Evolutionary conservation across 2,329 filamentous ascomycete species (phyloP).

Genomic region (Aspergillus persii): DNA sequence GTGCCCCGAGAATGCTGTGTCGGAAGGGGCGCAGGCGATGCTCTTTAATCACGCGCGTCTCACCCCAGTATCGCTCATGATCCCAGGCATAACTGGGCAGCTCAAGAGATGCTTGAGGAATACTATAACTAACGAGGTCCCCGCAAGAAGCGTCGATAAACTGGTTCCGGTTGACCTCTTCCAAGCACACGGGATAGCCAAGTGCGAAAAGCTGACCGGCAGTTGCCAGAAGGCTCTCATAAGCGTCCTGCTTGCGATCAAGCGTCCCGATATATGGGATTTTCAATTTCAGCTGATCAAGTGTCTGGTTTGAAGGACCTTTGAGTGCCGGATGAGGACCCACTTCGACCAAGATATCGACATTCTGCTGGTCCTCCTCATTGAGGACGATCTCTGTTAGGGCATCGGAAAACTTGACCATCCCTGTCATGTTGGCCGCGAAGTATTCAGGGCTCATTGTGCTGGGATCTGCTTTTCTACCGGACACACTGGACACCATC

Average conservation of each 20-base stretch:
- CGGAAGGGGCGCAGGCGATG: neutral
- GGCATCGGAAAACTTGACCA: conserved; percentile 10
- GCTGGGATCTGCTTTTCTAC: neutral
- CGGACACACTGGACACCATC: conserved; percentile 12
- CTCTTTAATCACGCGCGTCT: neutral
- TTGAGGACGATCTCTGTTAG: neutral
- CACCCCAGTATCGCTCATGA: conserved; percentile 4
- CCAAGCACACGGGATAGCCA: neutral
- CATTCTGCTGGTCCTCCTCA: neutral
- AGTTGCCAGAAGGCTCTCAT: neutral
- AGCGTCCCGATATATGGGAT: conserved; percentile 4
- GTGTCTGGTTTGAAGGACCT: conserved; percentile 13
- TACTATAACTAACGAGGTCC: neutral
- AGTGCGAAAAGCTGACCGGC: conserved; percentile 1
- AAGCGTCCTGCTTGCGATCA: neutral
- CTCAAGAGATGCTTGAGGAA: neutral
- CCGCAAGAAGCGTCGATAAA: neutral
- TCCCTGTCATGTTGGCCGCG: conserved; percentile 6
- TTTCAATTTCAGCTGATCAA: neutral
- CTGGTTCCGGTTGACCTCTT: neutral
- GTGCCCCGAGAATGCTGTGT: neutral
- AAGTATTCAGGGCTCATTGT: conserved; percentile 7
- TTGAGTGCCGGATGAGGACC: conserved; percentile 22
- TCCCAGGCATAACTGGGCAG: conserved; percentile 6
- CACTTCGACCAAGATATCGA: conserved; percentile 7